These are phyloP conservation scores for Aspergillus saccharolyticus DNA, from an alignment of 495 filamentous ascomycete species.

Conservation along the genomic window DNA sequence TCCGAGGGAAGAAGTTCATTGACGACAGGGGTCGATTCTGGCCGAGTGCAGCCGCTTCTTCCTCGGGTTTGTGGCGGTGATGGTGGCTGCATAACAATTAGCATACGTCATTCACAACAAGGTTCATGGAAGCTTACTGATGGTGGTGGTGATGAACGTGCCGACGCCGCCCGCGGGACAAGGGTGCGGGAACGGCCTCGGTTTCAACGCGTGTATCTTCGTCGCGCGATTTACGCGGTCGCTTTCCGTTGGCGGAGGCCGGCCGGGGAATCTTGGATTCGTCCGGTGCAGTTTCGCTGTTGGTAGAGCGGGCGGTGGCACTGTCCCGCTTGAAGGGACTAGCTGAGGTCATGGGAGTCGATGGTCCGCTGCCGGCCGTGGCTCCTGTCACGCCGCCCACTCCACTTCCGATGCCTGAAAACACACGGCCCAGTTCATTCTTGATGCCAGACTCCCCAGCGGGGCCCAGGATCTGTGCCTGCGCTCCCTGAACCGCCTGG, in stretches of 20 bases:
- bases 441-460: constrained; percentile 80
- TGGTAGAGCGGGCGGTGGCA: constrained; percentile 28
- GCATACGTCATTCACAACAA: constrained; percentile 8
- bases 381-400: constrained; percentile 59
- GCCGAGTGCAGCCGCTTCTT: constrained; percentile 44
- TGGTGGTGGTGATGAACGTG: constrained; percentile 54
- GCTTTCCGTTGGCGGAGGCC: constrained; percentile 51
- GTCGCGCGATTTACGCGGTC: constrained; percentile 49
- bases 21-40: constrained; percentile 33
- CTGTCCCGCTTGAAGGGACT: constrained; percentile 53
- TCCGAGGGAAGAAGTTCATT: constrained; percentile 30
- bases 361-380: constrained; percentile 46
- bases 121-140: constrained; percentile 46
- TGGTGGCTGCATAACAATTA: constrained; percentile 54
- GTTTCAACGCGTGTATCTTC: constrained; percentile 54
- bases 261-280: constrained; percentile 39
- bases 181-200: constrained; percentile 54
- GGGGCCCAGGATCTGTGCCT: constrained; percentile 68
- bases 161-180: constrained; percentile 51
- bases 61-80: constrained; percentile 66
- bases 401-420: constrained; percentile 84
- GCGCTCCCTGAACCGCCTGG: constrained; percentile 88
- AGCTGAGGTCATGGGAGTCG: constrained; percentile 47
- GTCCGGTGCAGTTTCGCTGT: constrained; percentile 32
- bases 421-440: constrained; percentile 86